A percentile compares a stretch with the other conserved stretches of the same genome.
phyloP scores from a whole-genome alignment of 495 filamentous ascomycete species.

The Trichoderma erinaceum region DNA sequence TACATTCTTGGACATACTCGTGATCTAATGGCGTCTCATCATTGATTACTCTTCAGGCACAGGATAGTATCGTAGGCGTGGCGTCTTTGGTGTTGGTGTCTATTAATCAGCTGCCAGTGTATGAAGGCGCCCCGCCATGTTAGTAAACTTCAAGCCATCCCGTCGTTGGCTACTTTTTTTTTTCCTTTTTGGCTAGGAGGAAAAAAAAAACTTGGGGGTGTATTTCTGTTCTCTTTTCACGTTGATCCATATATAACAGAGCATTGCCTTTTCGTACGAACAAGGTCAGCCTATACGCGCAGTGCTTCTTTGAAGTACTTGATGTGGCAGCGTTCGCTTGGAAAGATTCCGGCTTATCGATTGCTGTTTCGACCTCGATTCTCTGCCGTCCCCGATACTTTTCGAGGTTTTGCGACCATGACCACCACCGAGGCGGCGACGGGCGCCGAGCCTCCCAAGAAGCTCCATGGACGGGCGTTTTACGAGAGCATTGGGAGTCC shows the following conservation, averaged over 20 bases:
- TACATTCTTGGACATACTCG: no score
- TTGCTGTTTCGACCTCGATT: neutral
- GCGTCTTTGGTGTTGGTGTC: neutral
- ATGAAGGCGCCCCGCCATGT: neutral
- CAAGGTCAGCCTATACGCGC: neutral
- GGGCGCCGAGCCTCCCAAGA: conserved; percentile 28
- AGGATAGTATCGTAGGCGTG: neutral
- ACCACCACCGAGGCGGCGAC: conserved; percentile 15
- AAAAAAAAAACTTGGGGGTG: neutral
- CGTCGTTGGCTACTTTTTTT: neutral
- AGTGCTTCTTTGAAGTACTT: neutral
- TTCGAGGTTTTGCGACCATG: conserved; percentile 20
- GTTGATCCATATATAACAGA: neutral
- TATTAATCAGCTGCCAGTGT: neutral
- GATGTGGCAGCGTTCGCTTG: neutral
- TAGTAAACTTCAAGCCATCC: conserved; percentile 1
- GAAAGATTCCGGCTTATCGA: neutral
- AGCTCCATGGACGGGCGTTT: conserved; percentile 78
- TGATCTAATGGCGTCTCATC: neutral
- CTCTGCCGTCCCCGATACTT: neutral
- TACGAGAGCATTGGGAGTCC: conserved; percentile 91
- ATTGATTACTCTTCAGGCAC: neutral
- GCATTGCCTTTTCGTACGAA: neutral
- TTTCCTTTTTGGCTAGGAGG: neutral
- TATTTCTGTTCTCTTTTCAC: neutral